Base-by-base conservation (phyloP, 208 protist genomes). In the Jaenimonas drosophilae region DNA sequence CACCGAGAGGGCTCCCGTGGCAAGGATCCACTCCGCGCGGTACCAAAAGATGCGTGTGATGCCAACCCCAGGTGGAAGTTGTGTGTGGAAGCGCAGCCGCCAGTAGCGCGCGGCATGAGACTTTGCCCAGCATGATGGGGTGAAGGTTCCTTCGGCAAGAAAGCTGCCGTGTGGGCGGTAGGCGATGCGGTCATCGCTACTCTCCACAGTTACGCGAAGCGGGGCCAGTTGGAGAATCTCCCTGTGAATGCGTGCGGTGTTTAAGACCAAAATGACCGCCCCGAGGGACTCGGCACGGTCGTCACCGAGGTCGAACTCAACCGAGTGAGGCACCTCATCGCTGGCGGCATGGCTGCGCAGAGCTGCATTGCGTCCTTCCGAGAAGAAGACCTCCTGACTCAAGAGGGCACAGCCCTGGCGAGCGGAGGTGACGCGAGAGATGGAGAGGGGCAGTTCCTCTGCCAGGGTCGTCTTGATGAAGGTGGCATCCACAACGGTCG, bases 1-100 rank as follows among this genome's bases (percentile, higher is more conserved):
- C 21, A 24, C 2, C 21, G 24, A 23, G 20, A 76, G 39, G 4
- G 46, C 16, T n/a, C 28, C 21, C 6, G 55, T 38, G 9, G 32
- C 24, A 21, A 45, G 28, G n/a, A 37, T 33, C 28, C 51, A 54
- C 5, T 43, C 26, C 5, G 50, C 53, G 27, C 67, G 53, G 40
- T 71, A 69, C 76, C 76, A 87, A 11, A 85, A 57, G 0, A 83
- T 46, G 2, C 69, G 59, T 19, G 75, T 76, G 9, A 91, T 20
- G 3, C 82, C 76, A 14, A 77, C 42, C 9, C 28, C 54, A 2
- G 43, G 32, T 7, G 82, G 82, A 3, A 85, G 25, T 0, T 46
- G 26, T 0, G 45, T 58, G 21, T 58, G 12, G 37, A 91, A 83
- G 33, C 60, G 59, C 44, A 91, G 20, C 1, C 74, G 62, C 82